Evolutionary conservation across 2,329 filamentous ascomycete species (phyloP).

Genomic region (Hymenoscyphus albidus): DNA sequence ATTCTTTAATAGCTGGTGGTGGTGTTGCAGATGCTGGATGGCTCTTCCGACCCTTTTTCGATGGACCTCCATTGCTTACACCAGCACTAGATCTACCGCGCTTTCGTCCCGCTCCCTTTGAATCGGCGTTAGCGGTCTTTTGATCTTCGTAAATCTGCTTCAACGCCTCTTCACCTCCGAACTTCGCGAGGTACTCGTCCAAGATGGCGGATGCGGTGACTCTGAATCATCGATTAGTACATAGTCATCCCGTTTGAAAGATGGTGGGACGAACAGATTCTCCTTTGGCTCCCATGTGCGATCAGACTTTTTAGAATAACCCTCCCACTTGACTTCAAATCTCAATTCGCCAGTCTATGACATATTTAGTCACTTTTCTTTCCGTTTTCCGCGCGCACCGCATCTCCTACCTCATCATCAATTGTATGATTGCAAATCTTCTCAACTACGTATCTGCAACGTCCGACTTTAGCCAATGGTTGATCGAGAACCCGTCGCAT

Average conservation of each 20-base stretch:
- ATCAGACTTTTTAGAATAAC: constrained; percentile 66
- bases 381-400: background rate
- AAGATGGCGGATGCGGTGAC: constrained; percentile 58
- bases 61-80: constrained; percentile 22
- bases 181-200: constrained; percentile 56
- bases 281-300: constrained; percentile 76
- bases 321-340: constrained; percentile 78
- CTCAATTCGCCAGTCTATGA: constrained; percentile 42
- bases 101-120: constrained; percentile 53
- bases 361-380: constrained; percentile 7
- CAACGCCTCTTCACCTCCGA: constrained; percentile 61
- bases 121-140: constrained; percentile 39
- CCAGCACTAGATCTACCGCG: constrained; percentile 47
- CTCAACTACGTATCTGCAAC: constrained; percentile 66
- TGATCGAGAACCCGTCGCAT: background rate
- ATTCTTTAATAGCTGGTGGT: constrained; percentile 46
- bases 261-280: constrained; percentile 53
- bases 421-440: constrained; percentile 65
- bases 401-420: constrained; percentile 47
- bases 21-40: constrained; percentile 48
- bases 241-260: constrained; percentile 3
- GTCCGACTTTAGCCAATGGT: background rate
- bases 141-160: constrained; percentile 44
- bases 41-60: constrained; percentile 31
- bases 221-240: constrained; percentile 35